A percentile compares a stretch with the other conserved stretches of the same genome.
Conservation (phyloP, 495 filamentous ascomycete species). For the Rhypophila decipiens region DNA sequence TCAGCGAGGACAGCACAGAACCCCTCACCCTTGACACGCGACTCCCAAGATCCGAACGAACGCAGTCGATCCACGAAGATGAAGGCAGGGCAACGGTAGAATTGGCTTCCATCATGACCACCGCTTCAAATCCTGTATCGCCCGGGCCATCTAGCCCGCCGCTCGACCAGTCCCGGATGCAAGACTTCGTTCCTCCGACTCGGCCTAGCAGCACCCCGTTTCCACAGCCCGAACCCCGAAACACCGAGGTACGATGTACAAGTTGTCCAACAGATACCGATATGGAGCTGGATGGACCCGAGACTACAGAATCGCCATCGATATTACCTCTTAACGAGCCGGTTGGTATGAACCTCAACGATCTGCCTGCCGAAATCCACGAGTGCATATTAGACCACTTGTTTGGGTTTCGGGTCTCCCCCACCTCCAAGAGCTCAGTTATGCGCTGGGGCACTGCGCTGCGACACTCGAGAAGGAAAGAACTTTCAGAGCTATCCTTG, state of each 20-base stretch:
- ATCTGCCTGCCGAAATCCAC: slow-evolving; percentile 64
- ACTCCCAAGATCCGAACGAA: slow-evolving; percentile 16
- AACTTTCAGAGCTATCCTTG: slow-evolving; percentile 57
- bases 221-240: slow-evolving; percentile 44
- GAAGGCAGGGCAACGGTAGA: slow-evolving; percentile 38
- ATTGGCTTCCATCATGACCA: slow-evolving; percentile 44
- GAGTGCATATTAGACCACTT: slow-evolving; percentile 64
- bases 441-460: slow-evolving; percentile 58
- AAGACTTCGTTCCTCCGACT: slow-evolving; percentile 46
- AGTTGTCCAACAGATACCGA: slow-evolving; percentile 28
- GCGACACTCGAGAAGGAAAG: slow-evolving; percentile 60
- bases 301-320: slow-evolving; percentile 14
- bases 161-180: slow-evolving; percentile 34
- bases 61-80: slow-evolving; percentile 28
- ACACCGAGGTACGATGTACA: slow-evolving; percentile 31
- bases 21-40: slow-evolving; percentile 25
- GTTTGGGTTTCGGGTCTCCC: slow-evolving; percentile 57
- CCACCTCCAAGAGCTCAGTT: slow-evolving; percentile 47
- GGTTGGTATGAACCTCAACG: slow-evolving; percentile 40
- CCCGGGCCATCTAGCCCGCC: slow-evolving; percentile 49
- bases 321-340: slow-evolving; percentile 20
- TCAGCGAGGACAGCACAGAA: slow-evolving; percentile 18
- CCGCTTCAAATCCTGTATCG: slow-evolving; percentile 45
- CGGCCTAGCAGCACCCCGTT: slow-evolving; percentile 53
- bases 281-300: slow-evolving; percentile 18